Conservation (phyloP, 78 protist genomes). For the Mantamonas sphyraenae region DNA sequence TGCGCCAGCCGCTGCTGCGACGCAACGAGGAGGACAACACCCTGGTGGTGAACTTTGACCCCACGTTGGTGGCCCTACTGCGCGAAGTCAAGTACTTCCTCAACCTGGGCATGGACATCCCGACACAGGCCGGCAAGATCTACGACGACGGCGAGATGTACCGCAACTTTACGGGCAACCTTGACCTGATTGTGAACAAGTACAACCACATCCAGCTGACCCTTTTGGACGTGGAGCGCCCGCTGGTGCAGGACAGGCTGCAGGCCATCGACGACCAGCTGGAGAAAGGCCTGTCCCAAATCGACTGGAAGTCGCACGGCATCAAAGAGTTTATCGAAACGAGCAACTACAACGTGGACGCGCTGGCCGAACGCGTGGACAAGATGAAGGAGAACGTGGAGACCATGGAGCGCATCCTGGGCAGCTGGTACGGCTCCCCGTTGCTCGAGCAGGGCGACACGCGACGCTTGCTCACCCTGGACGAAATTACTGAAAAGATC, state of each 20-base stretch:
- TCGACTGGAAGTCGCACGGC: conserved; percentile 8
- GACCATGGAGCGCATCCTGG: not conserved
- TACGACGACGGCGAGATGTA: not conserved
- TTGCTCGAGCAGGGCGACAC: not conserved
- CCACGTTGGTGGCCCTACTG: conserved; percentile 46
- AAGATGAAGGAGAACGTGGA: conserved; percentile 7
- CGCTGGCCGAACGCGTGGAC: not conserved
- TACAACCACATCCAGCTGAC: conserved; percentile 44
- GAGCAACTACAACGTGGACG: not conserved
- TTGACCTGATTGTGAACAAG: conserved; percentile 31
- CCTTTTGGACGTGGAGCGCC: conserved; percentile 59
- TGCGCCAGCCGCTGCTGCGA: conserved; percentile 15
- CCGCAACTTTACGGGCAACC: conserved; percentile 27
- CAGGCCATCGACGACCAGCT: conserved; percentile 40
- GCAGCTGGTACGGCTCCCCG: conserved; percentile 5
- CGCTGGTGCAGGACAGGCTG: conserved; percentile 43
- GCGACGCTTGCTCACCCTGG: not conserved
- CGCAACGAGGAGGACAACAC: conserved; percentile 3
- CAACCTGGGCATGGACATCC: conserved; percentile 22
- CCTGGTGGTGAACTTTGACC: conserved; percentile 62
- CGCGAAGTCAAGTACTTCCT: conserved; percentile 63
- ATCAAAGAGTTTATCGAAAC: conserved; percentile 23
- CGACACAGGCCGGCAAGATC: not conserved
- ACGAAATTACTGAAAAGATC: not conserved
- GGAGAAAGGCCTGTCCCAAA: conserved; percentile 18